Conservation (phyloP, 2,329 filamentous ascomycete species). For the Colletotrichum tabaci region DNA sequence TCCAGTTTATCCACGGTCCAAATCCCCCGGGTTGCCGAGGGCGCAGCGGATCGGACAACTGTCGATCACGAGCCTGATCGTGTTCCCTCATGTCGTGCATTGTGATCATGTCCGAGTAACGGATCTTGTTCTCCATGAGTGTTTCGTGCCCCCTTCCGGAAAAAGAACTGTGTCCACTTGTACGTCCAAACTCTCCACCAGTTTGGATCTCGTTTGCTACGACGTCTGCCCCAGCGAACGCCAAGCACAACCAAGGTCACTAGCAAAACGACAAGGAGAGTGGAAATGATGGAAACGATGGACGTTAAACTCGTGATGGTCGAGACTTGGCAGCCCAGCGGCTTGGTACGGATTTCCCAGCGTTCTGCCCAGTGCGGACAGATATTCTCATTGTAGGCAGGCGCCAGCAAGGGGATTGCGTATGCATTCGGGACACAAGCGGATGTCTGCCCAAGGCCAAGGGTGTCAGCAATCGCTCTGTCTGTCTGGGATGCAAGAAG, state of each 20-base stretch:
- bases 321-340: conserved; percentile 59
- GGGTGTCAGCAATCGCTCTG: conserved; percentile 19
- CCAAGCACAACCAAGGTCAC: conserved; percentile 43
- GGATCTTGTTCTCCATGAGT: conserved; percentile 41
- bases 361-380: conserved; percentile 66
- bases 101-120: conserved; percentile 40
- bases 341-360: conserved; percentile 58
- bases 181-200: conserved; percentile 46
- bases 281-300: conserved; percentile 52
- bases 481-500: neutral
- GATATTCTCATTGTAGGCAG: conserved; percentile 63
- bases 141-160: neutral
- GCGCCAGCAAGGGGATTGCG: conserved; percentile 63
- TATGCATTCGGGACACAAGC: conserved; percentile 68
- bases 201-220: conserved; percentile 30
- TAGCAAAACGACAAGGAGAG: conserved; percentile 48
- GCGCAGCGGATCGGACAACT: neutral
- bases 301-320: conserved; percentile 58
- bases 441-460: conserved; percentile 57
- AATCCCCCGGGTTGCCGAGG: conserved; percentile 10
- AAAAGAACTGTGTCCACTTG: conserved; percentile 9
- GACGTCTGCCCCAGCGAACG: conserved; percentile 37
- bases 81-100: neutral
- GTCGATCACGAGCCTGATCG: neutral
- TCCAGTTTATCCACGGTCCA: conserved; percentile 21